Conservation (phyloP, 192 early-diverging fungal genomes). For the Coemansia brasiliensis region DNA sequence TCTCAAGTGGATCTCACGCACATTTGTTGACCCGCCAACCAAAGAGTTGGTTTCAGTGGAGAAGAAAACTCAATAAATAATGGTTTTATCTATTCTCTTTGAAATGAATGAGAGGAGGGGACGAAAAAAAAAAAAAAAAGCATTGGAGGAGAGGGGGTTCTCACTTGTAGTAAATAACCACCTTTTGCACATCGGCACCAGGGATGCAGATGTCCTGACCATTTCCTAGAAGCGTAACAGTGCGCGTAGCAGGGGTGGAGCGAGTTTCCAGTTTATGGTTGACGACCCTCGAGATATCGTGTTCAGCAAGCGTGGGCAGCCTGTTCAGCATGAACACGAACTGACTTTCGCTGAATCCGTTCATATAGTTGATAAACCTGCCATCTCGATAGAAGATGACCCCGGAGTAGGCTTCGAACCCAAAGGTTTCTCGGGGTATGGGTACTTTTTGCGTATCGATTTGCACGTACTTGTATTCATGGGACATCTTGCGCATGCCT, state of each 20-base stretch:
- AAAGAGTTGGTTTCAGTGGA: neutral
- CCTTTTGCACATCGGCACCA: neutral
- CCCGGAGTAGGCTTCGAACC: constrained; percentile 1
- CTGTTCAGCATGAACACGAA: neutral
- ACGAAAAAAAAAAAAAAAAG: too few relatives aligned
- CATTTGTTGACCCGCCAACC: constrained; percentile 47
- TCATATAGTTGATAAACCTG: constrained; percentile 9
- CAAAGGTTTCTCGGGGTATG: constrained; percentile 1
- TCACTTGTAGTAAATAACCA: neutral
- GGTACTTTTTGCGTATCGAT: neutral
- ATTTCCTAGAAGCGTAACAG: neutral
- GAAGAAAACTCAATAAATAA: constrained; percentile 26
- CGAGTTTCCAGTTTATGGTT: neutral
- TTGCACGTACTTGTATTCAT: constrained; percentile 3
- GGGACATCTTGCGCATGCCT: neutral
- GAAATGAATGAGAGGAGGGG: too few relatives aligned
- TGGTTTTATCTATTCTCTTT: too few relatives aligned
- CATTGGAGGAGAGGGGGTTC: neutral
- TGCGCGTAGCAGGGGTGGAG: neutral
- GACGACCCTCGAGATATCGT: neutral
- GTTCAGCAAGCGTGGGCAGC: neutral
- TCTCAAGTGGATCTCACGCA: constrained; percentile 75
- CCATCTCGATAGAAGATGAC: constrained; percentile 8
- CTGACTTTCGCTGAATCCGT: neutral
- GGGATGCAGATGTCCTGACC: neutral